Evolutionary conservation across 495 filamentous ascomycete species (phyloP), one percentile per base, ranked within the genome.

Genomic region (Cercophora sp.): DNA sequence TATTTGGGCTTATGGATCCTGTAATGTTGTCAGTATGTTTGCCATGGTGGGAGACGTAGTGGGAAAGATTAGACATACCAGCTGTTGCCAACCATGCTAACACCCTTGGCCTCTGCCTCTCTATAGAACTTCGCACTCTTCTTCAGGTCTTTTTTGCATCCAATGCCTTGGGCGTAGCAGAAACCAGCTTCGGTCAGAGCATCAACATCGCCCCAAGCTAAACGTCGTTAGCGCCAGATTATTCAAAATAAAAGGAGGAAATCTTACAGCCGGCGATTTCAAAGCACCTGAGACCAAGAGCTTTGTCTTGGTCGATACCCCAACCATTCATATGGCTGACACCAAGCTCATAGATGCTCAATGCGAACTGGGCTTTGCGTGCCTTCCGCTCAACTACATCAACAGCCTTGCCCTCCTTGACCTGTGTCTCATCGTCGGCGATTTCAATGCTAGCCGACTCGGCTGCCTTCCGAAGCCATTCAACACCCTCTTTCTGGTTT

Each of bases 271-370:
- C 91, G 32, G 93, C 94, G 55, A 96, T 95, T 66, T 98, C 93
- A 65, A 96, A 98, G 58, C 94, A 97, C 37, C 89, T 79, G 55
- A 98, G 68, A 2, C 91, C 93, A 48, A 96, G 76, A 4, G 79
- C 73, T 63, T 95, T 96, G 63, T 98, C 91, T 67, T 93, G 89
- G 57, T 91, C 84, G 39, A 91, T 93, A 4, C 93, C 93, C 93
- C 93, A 98, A 2, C 93, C 93, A 57, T 98, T 96, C 81, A 96
- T 85, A 66, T 96, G 88, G 69, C 88, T 93, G n/a, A 96, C 87
- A 5, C 93, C 93, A 16, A 98, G 73, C 71, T 98, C 93, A 55
- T 98, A 98, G 27, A 96, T 88, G 64, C 89, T 90, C 49, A 96
- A 73, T 1, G 93, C 93, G 67, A 96, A 96, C 60, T 96, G 91